Evolutionary conservation across 352 stramenopile genomes (phyloP), one percentile per base, ranked within the genome.

Genomic region (Pythium aphanidermatum): DNA sequence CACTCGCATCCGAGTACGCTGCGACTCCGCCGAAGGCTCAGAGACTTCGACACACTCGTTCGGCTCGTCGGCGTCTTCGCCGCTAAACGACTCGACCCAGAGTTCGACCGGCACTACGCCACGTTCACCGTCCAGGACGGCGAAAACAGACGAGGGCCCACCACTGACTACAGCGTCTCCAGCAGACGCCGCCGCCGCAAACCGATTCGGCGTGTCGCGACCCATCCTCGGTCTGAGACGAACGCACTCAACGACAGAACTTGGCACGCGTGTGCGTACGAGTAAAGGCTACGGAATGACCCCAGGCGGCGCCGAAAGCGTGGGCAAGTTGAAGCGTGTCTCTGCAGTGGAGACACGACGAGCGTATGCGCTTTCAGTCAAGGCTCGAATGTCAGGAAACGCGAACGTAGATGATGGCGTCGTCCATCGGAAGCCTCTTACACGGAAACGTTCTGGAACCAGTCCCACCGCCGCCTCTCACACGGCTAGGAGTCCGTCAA

Each of bases 331-430:
- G 6, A 60, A 54, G 27, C 68, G 68, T 39, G 11, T 74, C 14
- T 70, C 64, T 2, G 31, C 60, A 7, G 46, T 51, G 0, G 64
- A 74, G 28, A 68, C 40, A 3, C 57, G 64, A 10, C 60, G 60
- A 6, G 52, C 51, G 16, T 63, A 68, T 25, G 60, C 64, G 14
- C 47, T 65, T 17, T 60, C 60, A n/a, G 48, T 74, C 41, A 64
- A 65, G 10, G 46, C 64, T 19, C 53, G 64, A 2, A 68, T 74
- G 46, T 38, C 58, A 2, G 42, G 38, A 3, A 63, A 55, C 8
- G 51, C 40, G 1, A 66, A 74, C 14, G 53, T 64, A 14, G 59
- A 60, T 36, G 62, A 61, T 17, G 55, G 41, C 26, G 28, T 41
- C 26, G 39, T n/a, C 12, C 38, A 46, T n/a, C 53, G 46, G 28